Percentiles rank a stretch among this genome's conserved stretches.
phyloP scores from a whole-genome alignment of 2,329 filamentous ascomycete species.

The Fusarium temperatum region DNA sequence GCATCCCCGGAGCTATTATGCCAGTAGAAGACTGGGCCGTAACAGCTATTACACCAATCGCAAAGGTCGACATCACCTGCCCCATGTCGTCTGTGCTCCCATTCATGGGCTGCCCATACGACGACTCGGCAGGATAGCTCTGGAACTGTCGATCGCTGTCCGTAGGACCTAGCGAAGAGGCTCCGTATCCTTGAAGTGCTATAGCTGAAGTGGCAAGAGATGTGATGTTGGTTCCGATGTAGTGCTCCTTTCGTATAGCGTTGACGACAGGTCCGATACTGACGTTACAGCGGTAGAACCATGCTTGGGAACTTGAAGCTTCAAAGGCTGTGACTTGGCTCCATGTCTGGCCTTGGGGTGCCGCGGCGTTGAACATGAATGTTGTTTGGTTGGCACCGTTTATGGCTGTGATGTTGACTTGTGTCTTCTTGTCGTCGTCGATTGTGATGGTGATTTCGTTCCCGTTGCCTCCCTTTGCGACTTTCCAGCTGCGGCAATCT shows the following conservation, averaged over 20 bases:
- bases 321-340: constrained; percentile 37
- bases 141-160: constrained; percentile 41
- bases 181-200: constrained; percentile 37
- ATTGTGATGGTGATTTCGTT: constrained; percentile 26
- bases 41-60: constrained; percentile 48
- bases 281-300: constrained; percentile 40
- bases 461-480: constrained; percentile 27
- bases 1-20: constrained; percentile 40
- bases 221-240: constrained; percentile 31
- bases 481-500: constrained; percentile 31
- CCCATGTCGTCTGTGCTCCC: constrained; percentile 50
- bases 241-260: constrained; percentile 20
- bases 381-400: constrained; percentile 30
- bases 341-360: constrained; percentile 15
- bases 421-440: neutral
- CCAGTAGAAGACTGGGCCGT: constrained; percentile 44
- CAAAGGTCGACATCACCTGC: constrained; percentile 47
- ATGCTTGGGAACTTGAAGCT: constrained; percentile 22
- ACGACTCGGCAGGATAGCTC: constrained; percentile 53
- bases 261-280: constrained; percentile 30
- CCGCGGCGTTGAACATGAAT: constrained; percentile 32
- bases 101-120: constrained; percentile 46
- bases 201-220: constrained; percentile 29
- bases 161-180: constrained; percentile 23
- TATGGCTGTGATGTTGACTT: constrained; percentile 19